phyloP scores from a whole-genome alignment of 2,329 filamentous ascomycete species.

The Alternaria hordeiaustralica region DNA sequence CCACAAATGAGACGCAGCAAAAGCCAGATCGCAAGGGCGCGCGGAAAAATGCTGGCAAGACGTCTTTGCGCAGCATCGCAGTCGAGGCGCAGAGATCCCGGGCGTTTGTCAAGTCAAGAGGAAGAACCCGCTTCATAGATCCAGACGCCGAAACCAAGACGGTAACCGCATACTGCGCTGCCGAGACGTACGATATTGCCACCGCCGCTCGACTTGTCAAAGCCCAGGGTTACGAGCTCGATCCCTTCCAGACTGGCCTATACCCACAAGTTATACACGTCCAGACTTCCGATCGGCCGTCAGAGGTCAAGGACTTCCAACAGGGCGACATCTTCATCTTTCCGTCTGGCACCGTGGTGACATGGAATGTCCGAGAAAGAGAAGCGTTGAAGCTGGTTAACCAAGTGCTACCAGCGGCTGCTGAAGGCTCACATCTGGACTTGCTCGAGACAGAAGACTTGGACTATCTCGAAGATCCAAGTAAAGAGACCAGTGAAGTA shows the following conservation, averaged over 20 bases:
- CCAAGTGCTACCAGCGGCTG: constrained; percentile 75
- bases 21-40: constrained; percentile 28
- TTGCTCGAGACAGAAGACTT: constrained; percentile 86
- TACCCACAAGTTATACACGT: constrained; percentile 72
- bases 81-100: constrained; percentile 77
- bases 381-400: constrained; percentile 65
- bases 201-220: constrained; percentile 64
- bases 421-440: constrained; percentile 74
- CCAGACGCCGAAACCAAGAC: constrained; percentile 57
- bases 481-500: constrained; percentile 76
- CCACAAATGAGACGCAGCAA: constrained; percentile 10
- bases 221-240: constrained; percentile 65
- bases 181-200: constrained; percentile 69
- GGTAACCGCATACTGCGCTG: constrained; percentile 70
- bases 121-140: constrained; percentile 53
- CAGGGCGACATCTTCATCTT: constrained; percentile 92
- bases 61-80: constrained; percentile 77
- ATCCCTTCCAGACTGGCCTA: constrained; percentile 66
- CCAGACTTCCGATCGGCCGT: constrained; percentile 50
- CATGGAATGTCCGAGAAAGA: constrained; percentile 84
- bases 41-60: constrained; percentile 42
- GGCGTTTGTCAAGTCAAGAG: constrained; percentile 58
- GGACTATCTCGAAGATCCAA: constrained; percentile 79
- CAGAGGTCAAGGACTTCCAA: constrained; percentile 56
- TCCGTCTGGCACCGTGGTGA: constrained; percentile 89